Evolutionary conservation across 106 monocot genomes (phyloP).

Genomic region (Ottelia alismoides): DNA sequence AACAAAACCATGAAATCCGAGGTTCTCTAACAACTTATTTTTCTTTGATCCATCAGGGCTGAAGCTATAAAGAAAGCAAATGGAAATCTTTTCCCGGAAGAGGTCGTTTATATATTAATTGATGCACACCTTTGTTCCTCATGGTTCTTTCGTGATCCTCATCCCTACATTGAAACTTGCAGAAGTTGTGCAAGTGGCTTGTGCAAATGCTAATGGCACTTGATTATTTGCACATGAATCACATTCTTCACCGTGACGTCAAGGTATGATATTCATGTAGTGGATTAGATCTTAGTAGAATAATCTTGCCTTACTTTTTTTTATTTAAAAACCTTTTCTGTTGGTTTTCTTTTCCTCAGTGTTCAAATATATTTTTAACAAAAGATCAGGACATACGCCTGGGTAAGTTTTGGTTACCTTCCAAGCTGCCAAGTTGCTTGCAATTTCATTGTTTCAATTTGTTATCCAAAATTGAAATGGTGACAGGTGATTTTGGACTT

Average conservation of each 20-base stretch:
- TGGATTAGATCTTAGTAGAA: too few relatives aligned
- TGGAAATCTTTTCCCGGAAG: slow-evolving; percentile 73
- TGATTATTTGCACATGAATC: slow-evolving; percentile 89
- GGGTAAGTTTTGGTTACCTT: slow-evolving; percentile 47
- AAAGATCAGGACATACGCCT: slow-evolving; percentile 81
- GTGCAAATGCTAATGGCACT: slow-evolving; percentile 98
- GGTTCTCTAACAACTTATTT: too few relatives aligned
- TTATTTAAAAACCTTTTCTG: background rate
- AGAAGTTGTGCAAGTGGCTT: slow-evolving; percentile 99
- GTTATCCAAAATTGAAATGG: too few relatives aligned
- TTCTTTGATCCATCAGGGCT: too few relatives aligned
- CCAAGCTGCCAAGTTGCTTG: too few relatives aligned
- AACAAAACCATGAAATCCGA: too few relatives aligned
- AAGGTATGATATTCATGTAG: too few relatives aligned
- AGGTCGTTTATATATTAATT: too few relatives aligned
- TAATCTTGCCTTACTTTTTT: background rate
- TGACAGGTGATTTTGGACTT: slow-evolving; percentile 92
- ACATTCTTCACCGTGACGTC: slow-evolving; percentile 99
- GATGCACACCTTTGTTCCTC: too few relatives aligned
- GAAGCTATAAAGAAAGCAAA: slow-evolving; percentile 86
- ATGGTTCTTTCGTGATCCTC: too few relatives aligned
- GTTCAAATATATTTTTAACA: slow-evolving; percentile 92
- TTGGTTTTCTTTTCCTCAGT: slow-evolving; percentile 31
- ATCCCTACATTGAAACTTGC: slow-evolving; percentile 2
- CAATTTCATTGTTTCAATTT: too few relatives aligned